Evolutionary conservation across 495 filamentous ascomycete genomes (phyloP), one percentile per base, ranked within the genome.

Genomic region (Pseudomonodictys pantanalensis): DNA sequence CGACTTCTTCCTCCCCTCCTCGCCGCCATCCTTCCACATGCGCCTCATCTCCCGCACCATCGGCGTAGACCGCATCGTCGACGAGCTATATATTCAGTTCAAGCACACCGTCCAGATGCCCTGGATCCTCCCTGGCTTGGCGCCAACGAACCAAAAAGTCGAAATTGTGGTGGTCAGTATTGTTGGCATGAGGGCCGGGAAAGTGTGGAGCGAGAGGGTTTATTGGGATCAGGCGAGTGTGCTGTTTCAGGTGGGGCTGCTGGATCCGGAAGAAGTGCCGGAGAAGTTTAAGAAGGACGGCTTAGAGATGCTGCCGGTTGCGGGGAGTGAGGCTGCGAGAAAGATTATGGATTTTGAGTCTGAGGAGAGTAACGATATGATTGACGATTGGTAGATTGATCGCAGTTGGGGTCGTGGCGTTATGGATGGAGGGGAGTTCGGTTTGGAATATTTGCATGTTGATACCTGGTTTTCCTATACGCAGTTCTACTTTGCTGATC

Each of bases 191-290:
- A 78, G 89, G 12, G 89, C 81, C 2, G 87, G 87, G 3, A 82
- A 83, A 47, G 75, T 96, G 3, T 91, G 84, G 67, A 85, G 88
- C 50, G 91, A 96, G 71, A 86, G 92, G 64, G 84, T 92, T 17
- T 86, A 88, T 62, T 96, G 90, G 60, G 91, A 95, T 67, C 90
- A 95, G 69, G 89, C 87, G 1, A 86, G 82, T 15, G 86, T 92
- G 2, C 72, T 96, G 0, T 79, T 86, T 18, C 91, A 95, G 71
- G 72, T 90, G 0, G 90, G 90, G 0, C 68, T 95, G 44, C 67
- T 96, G 33, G 82, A 90, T 78, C 85, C 67, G 62, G 86, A 76
- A 71, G 70, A 81, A 10, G 72, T 83, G 7, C 76, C 79, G 1
- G 59, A 69, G 43, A 53, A 68, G 23, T 69, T 68, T 41, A 72